These are phyloP conservation scores for Cordyceps cicadae DNA, from an alignment of 2,329 filamentous ascomycete genomes.

Conservation along the genomic window DNA sequence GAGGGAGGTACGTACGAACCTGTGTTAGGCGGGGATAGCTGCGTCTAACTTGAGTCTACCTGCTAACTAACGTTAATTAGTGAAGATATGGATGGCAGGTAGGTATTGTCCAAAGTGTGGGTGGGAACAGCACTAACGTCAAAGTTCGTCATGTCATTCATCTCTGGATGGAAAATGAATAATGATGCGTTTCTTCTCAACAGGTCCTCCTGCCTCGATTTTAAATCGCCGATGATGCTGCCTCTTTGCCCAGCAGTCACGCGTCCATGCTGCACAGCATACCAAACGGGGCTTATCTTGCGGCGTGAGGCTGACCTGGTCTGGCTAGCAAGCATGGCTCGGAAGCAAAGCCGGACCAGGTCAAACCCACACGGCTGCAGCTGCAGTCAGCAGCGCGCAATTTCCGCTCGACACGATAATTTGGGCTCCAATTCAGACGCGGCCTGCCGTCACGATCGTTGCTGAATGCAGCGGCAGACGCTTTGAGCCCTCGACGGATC, in stretches of 20 bases:
- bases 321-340: background rate
- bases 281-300: background rate
- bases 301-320: background rate
- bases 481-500: background rate
- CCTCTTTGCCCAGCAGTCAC: background rate
- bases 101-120: background rate
- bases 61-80: no score
- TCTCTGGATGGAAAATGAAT: background rate
- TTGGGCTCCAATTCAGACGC: background rate
- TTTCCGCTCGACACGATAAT: background rate
- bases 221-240: background rate
- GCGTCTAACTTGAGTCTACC: background rate
- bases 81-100: no score
- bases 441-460: background rate
- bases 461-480: background rate
- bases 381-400: background rate
- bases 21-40: background rate
- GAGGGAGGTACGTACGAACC: background rate
- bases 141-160: background rate
- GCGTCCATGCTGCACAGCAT: background rate
- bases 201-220: background rate
- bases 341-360: background rate
- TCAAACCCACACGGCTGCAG: conserved; percentile 3
- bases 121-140: background rate
- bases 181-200: background rate